phyloP scores from a whole-genome alignment of 2,329 filamentous ascomycete genomes.

The Talaromyces funiculosus region DNA sequence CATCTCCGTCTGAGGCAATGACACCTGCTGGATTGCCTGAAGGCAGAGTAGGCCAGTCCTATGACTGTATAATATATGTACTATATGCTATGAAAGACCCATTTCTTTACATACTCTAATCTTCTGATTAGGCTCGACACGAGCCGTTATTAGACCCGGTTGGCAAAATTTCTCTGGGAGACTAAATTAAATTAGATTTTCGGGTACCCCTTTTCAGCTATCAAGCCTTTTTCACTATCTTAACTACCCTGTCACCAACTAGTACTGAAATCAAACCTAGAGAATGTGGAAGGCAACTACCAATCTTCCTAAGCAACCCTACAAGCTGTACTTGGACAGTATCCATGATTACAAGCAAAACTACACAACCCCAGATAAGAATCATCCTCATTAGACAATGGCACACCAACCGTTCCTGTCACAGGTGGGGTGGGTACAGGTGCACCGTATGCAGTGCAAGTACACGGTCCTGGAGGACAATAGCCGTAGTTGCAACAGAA shows the following conservation, averaged over 20 bases:
- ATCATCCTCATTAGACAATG: slow-evolving; percentile 23
- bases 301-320: not conserved
- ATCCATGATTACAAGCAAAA: slow-evolving; percentile 44
- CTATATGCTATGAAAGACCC: not conserved
- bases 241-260: no score
- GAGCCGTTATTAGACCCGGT: no score
- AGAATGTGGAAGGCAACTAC: not conserved
- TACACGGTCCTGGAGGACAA: slow-evolving; percentile 27
- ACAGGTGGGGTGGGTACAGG: slow-evolving; percentile 21
- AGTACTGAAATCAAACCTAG: no score
- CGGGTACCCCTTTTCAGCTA: not conserved
- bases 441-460: slow-evolving; percentile 23
- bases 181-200: no score
- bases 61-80: slow-evolving; percentile 6
- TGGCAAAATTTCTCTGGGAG: no score
- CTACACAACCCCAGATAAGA: slow-evolving; percentile 44
- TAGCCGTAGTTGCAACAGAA: slow-evolving; percentile 29
- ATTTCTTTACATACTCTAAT: not conserved
- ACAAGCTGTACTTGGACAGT: slow-evolving; percentile 35
- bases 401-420: slow-evolving; percentile 19
- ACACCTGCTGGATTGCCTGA: not conserved
- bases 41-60: not conserved
- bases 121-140: not conserved
- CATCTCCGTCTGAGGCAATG: slow-evolving; percentile 43
- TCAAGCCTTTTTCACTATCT: not conserved